Base-by-base conservation (phyloP, 2,329 filamentous ascomycete genomes). In the Alternaria sp. region DNA sequence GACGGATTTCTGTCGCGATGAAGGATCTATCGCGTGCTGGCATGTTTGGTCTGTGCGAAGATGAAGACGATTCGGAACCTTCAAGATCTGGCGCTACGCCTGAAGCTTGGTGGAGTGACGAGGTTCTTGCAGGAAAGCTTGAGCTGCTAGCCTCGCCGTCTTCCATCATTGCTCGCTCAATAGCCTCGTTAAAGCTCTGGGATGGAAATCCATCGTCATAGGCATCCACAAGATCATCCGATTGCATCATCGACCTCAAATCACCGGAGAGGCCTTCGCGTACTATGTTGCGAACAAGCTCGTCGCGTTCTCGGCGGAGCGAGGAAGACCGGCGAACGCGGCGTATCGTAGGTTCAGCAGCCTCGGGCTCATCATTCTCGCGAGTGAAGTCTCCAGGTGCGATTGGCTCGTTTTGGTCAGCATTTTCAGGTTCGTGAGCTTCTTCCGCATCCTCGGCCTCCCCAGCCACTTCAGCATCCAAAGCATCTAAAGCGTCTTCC, bases 1-100 rank as follows among this genome's bases (percentile, higher is more conserved):
- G 80, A 55, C 81, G 82, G 45, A 86, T 84, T 54, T 82, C 80
- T 4, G 82, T 82, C 4, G 84, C 84, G 61, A 82, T 76, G 33
- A 80, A 85, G 4, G 82, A 81, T 15, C 75, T 78, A 55, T 83
- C 81, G 61, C 84, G 77, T 15, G 77, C 71, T 25, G 83, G 83
- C 81, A 86, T 82, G n/a, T 75, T 77, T 12, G 84, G 84, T 70
- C 84, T 71, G 21, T 73, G 72, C 6, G 55, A 68, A 30, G 71
- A 64, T 10, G 50, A 61, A 21, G 68, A 61, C 4, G 67, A 64
- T 26, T 67, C 69, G 8, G 61, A 47, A 21, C 56, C 60, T 33
- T 23, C 14, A 8, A 28, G 12, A 55, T 65, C 58, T 41, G 45
- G 26, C 43, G 41, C 18, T 10, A 55, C 57, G 51, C 51, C 25